A percentile compares a stretch with the other conserved stretches of the same genome.
These are phyloP conservation scores for Pascua guehoae DNA, from an alignment of 1,284 basidiomycete genomes.

Conservation along the genomic window DNA sequence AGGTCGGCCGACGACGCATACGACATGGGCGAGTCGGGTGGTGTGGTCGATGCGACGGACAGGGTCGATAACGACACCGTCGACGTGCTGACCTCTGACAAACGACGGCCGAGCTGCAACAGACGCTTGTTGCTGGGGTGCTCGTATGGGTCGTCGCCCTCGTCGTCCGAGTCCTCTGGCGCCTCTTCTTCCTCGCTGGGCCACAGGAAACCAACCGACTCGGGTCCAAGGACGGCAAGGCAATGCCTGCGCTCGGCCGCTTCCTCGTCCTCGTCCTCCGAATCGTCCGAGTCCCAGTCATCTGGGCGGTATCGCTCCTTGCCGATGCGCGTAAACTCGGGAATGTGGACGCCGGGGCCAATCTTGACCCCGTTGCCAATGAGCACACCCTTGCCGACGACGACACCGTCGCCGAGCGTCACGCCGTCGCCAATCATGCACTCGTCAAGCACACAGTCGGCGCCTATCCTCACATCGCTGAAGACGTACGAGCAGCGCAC, in stretches of 20 bases:
- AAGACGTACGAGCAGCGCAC: conserved; percentile 77
- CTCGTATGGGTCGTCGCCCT: conserved; percentile 48
- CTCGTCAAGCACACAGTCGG: conserved; percentile 66
- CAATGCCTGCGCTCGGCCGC: conserved; percentile 27
- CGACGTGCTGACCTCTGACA: conserved; percentile 34
- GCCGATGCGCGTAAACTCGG: conserved; percentile 69
- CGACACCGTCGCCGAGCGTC: conserved; percentile 51
- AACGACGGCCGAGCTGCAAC: conserved; percentile 43
- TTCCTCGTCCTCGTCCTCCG: conserved; percentile 49
- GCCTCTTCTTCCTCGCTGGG: conserved; percentile 45
- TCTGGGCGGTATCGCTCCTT: conserved; percentile 71
- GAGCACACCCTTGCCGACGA: conserved; percentile 48
- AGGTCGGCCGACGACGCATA: conserved; percentile 13
- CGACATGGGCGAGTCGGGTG: conserved; percentile 27
- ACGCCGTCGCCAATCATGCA: conserved; percentile 58
- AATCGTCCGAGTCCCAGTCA: conserved; percentile 59
- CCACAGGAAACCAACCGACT: conserved; percentile 49
- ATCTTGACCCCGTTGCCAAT: conserved; percentile 71
- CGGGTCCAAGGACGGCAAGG: conserved; percentile 32
- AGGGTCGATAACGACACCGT: conserved; percentile 44
- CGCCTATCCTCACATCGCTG: conserved; percentile 72
- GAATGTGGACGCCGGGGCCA: conserved; percentile 65
- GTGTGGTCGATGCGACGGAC: conserved; percentile 41
- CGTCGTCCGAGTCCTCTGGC: conserved; percentile 37
- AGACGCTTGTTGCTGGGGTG: conserved; percentile 46